Percentiles rank a stretch among this genome's conserved stretches.
Conservation (phyloP, 2,329 filamentous ascomycete species). For the Fusarium pilosicola region DNA sequence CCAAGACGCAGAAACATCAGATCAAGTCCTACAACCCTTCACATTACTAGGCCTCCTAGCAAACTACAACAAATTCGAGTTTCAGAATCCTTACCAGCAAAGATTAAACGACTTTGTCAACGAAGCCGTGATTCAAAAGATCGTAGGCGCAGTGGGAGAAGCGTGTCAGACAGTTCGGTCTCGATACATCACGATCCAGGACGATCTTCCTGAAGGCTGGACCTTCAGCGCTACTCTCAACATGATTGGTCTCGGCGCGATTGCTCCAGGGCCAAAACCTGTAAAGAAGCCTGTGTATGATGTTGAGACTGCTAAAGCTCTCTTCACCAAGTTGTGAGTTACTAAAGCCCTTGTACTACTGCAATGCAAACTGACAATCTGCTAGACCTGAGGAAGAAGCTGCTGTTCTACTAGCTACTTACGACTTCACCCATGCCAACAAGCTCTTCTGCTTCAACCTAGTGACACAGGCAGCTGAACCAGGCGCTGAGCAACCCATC, state of each 20-base stretch:
- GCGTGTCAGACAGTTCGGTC: constrained; percentile 75
- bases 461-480: constrained; percentile 69
- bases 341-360: background rate
- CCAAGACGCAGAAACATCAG: constrained; percentile 76
- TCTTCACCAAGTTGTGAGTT: constrained; percentile 81
- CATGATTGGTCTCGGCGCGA: constrained; percentile 83
- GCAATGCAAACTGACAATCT: constrained; percentile 1
- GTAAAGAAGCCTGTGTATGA: constrained; percentile 69
- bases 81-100: constrained; percentile 94
- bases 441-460: constrained; percentile 93
- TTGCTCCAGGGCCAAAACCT: constrained; percentile 75
- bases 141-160: constrained; percentile 78
- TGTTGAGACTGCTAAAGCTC: constrained; percentile 81
- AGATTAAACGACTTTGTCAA: constrained; percentile 96
- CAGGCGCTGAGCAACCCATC: constrained; percentile 77
- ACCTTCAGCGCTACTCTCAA: constrained; percentile 80
- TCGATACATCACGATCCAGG: constrained; percentile 85
- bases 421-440: constrained; percentile 94
- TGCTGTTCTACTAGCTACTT: constrained; percentile 83
- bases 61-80: constrained; percentile 99
- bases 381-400: constrained; percentile 80
- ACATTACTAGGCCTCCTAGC: constrained; percentile 85
- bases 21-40: constrained; percentile 77
- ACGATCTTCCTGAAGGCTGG: constrained; percentile 93
- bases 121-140: constrained; percentile 83